Base-by-base conservation (phyloP, 73 alveolate genomes). In the Paraurostyla sp. region DNA sequence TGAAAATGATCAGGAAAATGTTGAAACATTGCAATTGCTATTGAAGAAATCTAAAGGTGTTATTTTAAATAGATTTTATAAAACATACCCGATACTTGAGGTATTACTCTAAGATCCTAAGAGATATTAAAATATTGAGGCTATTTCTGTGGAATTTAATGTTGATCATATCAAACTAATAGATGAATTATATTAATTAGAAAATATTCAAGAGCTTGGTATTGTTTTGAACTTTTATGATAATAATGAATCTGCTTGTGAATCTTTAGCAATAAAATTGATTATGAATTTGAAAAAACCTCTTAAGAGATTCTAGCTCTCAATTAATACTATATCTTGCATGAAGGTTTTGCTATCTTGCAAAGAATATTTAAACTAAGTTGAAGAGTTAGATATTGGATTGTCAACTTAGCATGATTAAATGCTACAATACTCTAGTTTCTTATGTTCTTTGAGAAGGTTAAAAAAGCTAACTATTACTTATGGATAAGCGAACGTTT, bases 361-460 rank as follows among this genome's bases (percentile, higher is more conserved):
- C 32, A 0, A 32, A 36, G 33, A 65, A 6, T 2, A 38, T 9
- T 58, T 65, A 15, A 0, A 22, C 7, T 15, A 65, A 2, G 7
- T 65, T 9, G 54, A 65, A 6, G 82, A 65, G 18, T 40, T 65
- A 18, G 82, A 65, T 38, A 65, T 65, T 35, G 82, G 82, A 25
- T 15, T 65, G 3, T 25, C 82, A 7, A 65, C 6, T 0, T 30
- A 32, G 6, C 41, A 65, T 15, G 58, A 65, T 65, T 56, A 65
- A 1, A 38, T 65, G 32, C 36, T 0, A 13, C 13, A 38, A 9
- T 18, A 15, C 2, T 35, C 18, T 2, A 58, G 41, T 1, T 7
- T 65, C 1, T 13, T 65, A 38, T 16, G 41, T 15, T 13, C 16
- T 6, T 35, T 65, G 60, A 36, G 13, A 23, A 65, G 41, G 23